These are phyloP conservation scores for Exserohilum turcica DNA, from an alignment of 2,329 filamentous ascomycete genomes.

Conservation along the genomic window DNA sequence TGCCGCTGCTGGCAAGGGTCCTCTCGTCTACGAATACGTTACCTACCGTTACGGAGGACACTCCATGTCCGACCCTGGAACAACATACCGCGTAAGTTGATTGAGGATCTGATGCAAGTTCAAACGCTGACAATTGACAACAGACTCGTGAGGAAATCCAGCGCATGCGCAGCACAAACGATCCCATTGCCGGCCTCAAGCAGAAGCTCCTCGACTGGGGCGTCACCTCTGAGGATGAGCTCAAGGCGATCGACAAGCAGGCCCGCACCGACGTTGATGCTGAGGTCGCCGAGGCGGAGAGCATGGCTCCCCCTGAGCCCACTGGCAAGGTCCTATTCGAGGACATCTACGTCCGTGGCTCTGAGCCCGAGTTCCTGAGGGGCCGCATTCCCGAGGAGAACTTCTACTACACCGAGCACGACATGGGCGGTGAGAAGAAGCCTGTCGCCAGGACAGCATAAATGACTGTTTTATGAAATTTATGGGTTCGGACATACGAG, in stretches of 20 bases:
- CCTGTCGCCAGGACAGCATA: constrained; percentile 43
- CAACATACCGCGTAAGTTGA: constrained; percentile 77
- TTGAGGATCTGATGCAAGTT: background rate
- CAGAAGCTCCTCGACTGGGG: constrained; percentile 97
- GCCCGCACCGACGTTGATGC: constrained; percentile 82
- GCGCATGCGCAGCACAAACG: constrained; percentile 98
- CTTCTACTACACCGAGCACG: constrained; percentile 68
- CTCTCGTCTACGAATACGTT: constrained; percentile 96
- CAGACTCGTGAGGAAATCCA: constrained; percentile 96
- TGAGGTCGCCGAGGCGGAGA: constrained; percentile 89
- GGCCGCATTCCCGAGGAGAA: constrained; percentile 91
- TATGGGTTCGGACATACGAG: background rate
- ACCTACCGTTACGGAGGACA: constrained; percentile 99
- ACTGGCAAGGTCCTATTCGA: constrained; percentile 86
- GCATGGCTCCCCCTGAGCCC: constrained; percentile 79
- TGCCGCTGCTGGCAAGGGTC: constrained; percentile 81
- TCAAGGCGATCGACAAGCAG: constrained; percentile 95
- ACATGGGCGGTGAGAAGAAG: constrained; percentile 47
- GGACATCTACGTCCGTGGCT: constrained; percentile 91
- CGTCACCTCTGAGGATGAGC: constrained; percentile 88
- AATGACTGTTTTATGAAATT: constrained; percentile 5
- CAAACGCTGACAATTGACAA: constrained; percentile 21
- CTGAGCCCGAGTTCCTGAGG: constrained; percentile 85
- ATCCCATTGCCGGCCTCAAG: constrained; percentile 97
- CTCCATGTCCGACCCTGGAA: constrained; percentile 99